Evolutionary conservation across 192 early-diverging fungal genomes (phyloP), one percentile per base, ranked within the genome.

Genomic region (Mortierella claussenii): DNA sequence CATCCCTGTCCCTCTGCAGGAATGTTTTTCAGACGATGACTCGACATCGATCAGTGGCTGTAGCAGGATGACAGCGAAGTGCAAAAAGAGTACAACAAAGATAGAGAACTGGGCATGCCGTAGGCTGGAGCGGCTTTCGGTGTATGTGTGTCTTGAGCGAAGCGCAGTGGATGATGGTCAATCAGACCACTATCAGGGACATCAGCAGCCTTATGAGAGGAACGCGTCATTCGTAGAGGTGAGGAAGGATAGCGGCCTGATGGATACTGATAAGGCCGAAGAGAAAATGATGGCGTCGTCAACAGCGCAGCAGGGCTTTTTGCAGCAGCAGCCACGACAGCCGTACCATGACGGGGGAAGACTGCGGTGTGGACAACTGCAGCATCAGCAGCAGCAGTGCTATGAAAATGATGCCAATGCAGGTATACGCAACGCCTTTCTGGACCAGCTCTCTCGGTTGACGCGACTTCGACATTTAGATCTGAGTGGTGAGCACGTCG

Each of bases 401-500:
- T 23, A 43, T 12, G 20, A 37, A 49, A 7, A 63, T n/a, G 46
- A 28, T 1, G 20, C 17, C 17, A 44, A 8, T 10, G 17, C 23
- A 24, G 54, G 18, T 20, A 43, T 36, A 2, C 57, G 49, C 9
- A 31, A 53, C 9, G 67, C 56, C 1, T 52, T 69, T 20, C 20
- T 49, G 48, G 36, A 59, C 24, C 56, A 69, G 40, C 47, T 69
- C 11, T 26, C 67, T 20, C 30, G 44, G 32, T 27, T 69, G 31
- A 69, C 42, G 3, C 47, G 32, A 34, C 30, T 69, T 6, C 33
- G 21, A 28, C 32, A 69, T 42, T 40, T 69, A 33, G 67, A 69
- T 21, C 23, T 69, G 31, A 69, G 67, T 40, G 67, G 67, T 18
- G 67, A 60, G 13, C 67, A 60, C 54, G 57, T 69, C 17, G 67